phyloP scores from a whole-genome alignment of 2,329 filamentous ascomycete genomes.

The Juglanconis oblonga region DNA sequence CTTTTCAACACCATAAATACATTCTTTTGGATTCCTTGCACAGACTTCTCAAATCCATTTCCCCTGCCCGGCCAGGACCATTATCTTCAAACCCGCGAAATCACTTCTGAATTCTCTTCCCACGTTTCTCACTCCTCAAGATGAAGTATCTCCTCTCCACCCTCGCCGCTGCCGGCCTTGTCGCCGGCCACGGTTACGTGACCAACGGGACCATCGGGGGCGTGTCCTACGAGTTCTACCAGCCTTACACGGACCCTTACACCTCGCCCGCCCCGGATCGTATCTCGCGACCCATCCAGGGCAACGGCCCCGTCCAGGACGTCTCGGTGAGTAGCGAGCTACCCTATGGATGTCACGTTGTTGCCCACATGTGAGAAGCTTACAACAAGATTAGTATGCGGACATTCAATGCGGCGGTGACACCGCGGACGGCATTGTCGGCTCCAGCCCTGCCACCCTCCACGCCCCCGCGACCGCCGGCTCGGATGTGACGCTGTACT shows the following conservation, averaged over 20 bases:
- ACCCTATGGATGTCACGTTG: background rate
- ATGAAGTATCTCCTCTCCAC: background rate
- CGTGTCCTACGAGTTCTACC: slow-evolving; percentile 21
- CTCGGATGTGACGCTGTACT: slow-evolving; percentile 49
- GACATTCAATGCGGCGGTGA: slow-evolving; percentile 58
- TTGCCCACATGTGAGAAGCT: no score
- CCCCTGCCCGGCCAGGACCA: background rate
- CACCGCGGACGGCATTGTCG: slow-evolving; percentile 43
- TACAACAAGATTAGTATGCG: slow-evolving; percentile 20
- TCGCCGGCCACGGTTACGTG: slow-evolving; percentile 3
- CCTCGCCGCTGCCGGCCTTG: background rate
- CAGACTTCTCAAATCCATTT: background rate
- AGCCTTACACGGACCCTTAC: slow-evolving; percentile 9
- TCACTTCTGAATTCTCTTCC: background rate
- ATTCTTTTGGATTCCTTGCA: background rate
- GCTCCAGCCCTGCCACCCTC: slow-evolving; percentile 49
- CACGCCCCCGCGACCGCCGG: slow-evolving; percentile 53
- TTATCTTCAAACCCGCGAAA: background rate
- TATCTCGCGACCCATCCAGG: background rate
- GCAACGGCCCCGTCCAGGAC: background rate
- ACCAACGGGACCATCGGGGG: background rate
- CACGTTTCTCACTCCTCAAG: background rate
- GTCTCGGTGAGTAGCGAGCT: background rate
- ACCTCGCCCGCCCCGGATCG: slow-evolving; percentile 11
- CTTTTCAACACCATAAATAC: background rate